Percentiles rank a stretch among this genome's conserved stretches.
These are phyloP conservation scores for Colletotrichum sp. DNA, from an alignment of 2,329 filamentous ascomycete genomes.

Conservation along the genomic window DNA sequence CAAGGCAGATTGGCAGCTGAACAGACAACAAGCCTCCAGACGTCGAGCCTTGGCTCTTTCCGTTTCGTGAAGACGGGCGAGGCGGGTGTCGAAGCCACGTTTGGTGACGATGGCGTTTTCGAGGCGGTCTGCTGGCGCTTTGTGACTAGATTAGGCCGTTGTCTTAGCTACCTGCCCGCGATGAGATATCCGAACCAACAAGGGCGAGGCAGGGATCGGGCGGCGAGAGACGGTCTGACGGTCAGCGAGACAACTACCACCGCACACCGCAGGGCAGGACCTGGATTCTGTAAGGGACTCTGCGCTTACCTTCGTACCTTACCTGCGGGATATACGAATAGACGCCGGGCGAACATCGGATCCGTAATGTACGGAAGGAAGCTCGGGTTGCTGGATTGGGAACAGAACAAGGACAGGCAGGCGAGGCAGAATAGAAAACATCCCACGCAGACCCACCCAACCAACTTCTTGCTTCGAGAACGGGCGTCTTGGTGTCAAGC, in stretches of 20 bases:
- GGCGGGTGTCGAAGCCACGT: neutral
- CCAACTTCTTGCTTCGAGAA: neutral
- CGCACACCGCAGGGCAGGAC: neutral
- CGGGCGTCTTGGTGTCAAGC: neutral
- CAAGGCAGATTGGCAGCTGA: neutral
- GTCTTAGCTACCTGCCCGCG: neutral
- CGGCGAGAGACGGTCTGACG: neutral
- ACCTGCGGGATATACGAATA: neutral
- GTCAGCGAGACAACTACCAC: conserved; percentile 2
- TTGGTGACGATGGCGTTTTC: conserved; percentile 5
- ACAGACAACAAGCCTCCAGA: neutral
- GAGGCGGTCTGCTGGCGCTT: conserved; percentile 12
- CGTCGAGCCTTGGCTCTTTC: neutral
- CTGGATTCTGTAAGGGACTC: neutral
- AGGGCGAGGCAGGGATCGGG: neutral
- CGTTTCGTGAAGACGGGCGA: neutral
- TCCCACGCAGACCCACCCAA: conserved; percentile 8
- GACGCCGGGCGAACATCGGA: neutral
- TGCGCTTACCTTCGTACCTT: neutral
- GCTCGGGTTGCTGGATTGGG: neutral
- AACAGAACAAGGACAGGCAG: neutral
- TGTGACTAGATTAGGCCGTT: neutral
- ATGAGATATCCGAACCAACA: neutral
- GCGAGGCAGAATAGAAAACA: neutral
- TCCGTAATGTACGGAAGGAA: conserved; percentile 5